Conservation (phyloP, 768 basidiomycete species). For the Hericium rajendrae region DNA sequence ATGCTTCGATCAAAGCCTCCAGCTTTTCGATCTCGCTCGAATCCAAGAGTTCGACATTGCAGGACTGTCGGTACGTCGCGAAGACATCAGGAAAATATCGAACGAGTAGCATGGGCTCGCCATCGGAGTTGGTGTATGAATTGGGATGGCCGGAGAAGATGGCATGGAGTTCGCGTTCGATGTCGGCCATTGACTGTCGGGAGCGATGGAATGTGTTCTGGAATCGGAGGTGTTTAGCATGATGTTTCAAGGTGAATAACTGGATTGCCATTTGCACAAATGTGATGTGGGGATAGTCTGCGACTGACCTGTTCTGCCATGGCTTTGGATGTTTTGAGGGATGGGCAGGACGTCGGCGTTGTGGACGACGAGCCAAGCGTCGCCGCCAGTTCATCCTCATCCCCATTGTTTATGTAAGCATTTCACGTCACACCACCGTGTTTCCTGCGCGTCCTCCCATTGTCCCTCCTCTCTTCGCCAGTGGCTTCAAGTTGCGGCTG, state of each 20-base stretch:
- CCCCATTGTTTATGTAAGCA: neutral
- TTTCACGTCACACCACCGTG: neutral
- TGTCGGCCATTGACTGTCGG: slow-evolving; percentile 62
- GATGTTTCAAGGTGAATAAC: neutral
- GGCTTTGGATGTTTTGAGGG: neutral
- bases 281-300: too few relatives aligned
- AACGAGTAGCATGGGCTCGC: slow-evolving; percentile 59
- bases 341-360: neutral
- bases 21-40: slow-evolving; percentile 55
- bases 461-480: neutral
- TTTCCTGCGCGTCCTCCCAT: neutral
- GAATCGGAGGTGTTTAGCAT: neutral
- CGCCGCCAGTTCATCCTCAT: neutral
- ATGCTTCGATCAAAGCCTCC: slow-evolving; percentile 42
- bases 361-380: neutral
- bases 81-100: slow-evolving; percentile 65
- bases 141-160: slow-evolving; percentile 61
- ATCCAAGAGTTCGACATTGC: slow-evolving; percentile 55
- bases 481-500: too few relatives aligned
- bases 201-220: slow-evolving; percentile 32
- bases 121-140: slow-evolving; percentile 45
- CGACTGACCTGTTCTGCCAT: neutral
- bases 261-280: too few relatives aligned
- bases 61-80: slow-evolving; percentile 48
- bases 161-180: slow-evolving; percentile 56